Conservation (phyloP, 495 filamentous ascomycete genomes). For the Pyrenula massariospora region DNA sequence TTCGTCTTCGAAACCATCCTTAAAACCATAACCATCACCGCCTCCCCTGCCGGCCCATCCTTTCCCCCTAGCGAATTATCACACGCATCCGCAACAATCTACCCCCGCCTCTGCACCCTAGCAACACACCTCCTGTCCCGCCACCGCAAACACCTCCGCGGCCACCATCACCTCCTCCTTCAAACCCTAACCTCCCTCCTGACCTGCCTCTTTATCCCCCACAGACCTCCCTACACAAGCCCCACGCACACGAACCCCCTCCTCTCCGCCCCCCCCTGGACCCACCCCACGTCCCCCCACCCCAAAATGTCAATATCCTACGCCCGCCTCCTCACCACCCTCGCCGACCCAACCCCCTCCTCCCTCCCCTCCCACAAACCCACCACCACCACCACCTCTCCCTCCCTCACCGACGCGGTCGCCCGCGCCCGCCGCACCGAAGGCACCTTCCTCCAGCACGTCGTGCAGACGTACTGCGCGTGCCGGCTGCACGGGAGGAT, state of each 20-base stretch:
- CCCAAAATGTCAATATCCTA: conserved; percentile 47
- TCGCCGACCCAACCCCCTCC: conserved; percentile 69
- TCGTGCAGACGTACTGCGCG: conserved; percentile 61
- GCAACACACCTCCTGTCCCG: conserved; percentile 42
- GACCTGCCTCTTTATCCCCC: conserved; percentile 46
- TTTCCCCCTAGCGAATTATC: conserved; percentile 14
- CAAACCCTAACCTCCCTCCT: conserved; percentile 52
- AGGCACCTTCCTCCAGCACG: conserved; percentile 59
- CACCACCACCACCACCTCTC: conserved; percentile 5
- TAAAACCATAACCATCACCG: conserved; percentile 39
- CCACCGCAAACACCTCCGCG: conserved; percentile 53
- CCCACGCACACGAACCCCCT: conserved; percentile 9
- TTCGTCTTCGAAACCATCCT: conserved; percentile 60
- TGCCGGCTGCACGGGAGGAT: conserved; percentile 46
- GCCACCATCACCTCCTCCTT: conserved; percentile 60
- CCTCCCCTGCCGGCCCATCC: conserved; percentile 31
- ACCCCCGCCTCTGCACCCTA: conserved; percentile 47
- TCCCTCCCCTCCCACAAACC: conserved; percentile 40
- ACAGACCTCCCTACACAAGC: conserved; percentile 29
- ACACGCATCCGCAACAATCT: conserved; percentile 35
- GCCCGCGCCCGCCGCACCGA: conserved; percentile 66
- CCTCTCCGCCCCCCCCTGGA: conserved; percentile 29
- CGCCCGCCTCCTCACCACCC: conserved; percentile 58
- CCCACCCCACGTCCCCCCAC: conserved; percentile 24
- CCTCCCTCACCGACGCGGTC: conserved; percentile 55